phyloP scores from a whole-genome alignment of 2,329 filamentous ascomycete species.

The Colletotrichum sp. region DNA sequence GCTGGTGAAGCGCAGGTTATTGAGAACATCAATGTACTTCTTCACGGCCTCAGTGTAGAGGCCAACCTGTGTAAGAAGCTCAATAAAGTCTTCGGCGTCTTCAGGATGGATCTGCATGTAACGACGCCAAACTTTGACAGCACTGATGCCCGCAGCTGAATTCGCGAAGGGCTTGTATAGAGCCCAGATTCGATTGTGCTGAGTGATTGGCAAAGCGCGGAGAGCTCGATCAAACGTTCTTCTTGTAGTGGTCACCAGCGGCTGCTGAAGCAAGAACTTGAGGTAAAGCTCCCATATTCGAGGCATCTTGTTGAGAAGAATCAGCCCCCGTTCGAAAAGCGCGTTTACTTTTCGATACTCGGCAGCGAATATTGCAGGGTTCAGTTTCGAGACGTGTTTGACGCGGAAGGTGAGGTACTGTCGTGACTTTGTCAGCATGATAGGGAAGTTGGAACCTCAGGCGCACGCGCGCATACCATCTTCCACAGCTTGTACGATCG shows the following conservation, averaged over 20 bases:
- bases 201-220: conserved; percentile 88
- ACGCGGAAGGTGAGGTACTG: conserved; percentile 86
- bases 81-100: conserved; percentile 93
- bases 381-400: conserved; percentile 81
- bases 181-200: conserved; percentile 95
- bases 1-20: conserved; percentile 89
- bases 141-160: conserved; percentile 87
- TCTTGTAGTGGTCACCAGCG: conserved; percentile 85
- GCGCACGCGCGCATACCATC: conserved; percentile 60
- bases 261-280: conserved; percentile 86
- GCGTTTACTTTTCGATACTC: conserved; percentile 95
- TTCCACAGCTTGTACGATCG: conserved; percentile 99
- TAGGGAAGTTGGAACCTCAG: not conserved
- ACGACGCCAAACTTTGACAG: conserved; percentile 89
- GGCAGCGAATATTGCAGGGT: conserved; percentile 76
- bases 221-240: conserved; percentile 91
- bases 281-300: conserved; percentile 98
- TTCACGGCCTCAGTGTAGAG: conserved; percentile 91
- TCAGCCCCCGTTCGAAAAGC: conserved; percentile 89
- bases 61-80: conserved; percentile 79
- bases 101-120: conserved; percentile 99
- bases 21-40: conserved; percentile 89
- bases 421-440: not conserved
- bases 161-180: conserved; percentile 91
- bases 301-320: conserved; percentile 98